A percentile compares a stretch with the other conserved stretches of the same genome.
Evolutionary conservation across 2,329 filamentous ascomycete genomes (phyloP).

Genomic region (Pseudogymnoascus sp.): DNA sequence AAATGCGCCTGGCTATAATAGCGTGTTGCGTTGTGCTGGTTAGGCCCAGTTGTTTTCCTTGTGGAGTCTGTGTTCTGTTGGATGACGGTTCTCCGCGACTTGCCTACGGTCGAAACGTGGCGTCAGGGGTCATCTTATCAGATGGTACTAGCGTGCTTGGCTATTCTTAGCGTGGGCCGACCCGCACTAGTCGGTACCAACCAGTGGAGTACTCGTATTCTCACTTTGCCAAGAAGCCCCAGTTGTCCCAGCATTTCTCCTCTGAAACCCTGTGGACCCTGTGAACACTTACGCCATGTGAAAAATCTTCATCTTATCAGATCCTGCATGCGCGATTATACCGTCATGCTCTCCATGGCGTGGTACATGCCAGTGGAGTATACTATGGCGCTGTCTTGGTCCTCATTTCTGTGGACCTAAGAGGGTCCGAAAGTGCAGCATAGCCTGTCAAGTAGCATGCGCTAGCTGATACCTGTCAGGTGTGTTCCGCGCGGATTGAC

Average conservation of each 20-base stretch:
- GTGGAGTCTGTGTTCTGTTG: conserved; percentile 10
- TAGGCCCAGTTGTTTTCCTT: neutral
- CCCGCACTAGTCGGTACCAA: neutral
- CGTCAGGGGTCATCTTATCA: neutral
- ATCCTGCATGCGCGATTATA: neutral
- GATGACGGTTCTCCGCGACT: neutral
- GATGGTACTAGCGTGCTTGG: neutral
- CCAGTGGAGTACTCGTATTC: neutral
- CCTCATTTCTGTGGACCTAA: neutral
- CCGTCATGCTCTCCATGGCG: neutral
- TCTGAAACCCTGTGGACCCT: neutral
- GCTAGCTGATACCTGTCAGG: neutral
- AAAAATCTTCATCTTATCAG: conserved; percentile 8
- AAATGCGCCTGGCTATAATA: neutral
- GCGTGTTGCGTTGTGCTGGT: neutral
- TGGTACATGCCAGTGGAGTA: conserved; percentile 2
- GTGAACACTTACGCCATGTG: neutral
- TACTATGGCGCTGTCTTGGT: neutral
- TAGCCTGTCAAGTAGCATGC: neutral
- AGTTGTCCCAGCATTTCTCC: neutral
- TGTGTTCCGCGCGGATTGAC: neutral
- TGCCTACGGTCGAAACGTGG: neutral
- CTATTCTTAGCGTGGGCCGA: neutral
- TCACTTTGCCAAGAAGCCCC: neutral
- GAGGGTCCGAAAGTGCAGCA: neutral